Conservation (phyloP, 352 stramenopile species). For the Phytophthora crassamura region DNA sequence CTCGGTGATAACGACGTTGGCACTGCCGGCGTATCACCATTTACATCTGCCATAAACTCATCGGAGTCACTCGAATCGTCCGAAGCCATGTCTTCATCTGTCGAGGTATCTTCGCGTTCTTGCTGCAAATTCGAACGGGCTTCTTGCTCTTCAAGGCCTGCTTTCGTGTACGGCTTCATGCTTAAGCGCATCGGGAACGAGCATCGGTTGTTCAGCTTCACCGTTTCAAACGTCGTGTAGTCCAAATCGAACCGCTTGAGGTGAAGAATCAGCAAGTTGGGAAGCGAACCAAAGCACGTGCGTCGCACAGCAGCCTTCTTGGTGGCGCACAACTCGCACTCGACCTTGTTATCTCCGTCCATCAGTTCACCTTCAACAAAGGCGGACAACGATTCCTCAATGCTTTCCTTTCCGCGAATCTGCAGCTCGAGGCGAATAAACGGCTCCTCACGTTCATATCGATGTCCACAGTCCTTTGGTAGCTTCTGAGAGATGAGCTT, state of each 20-base stretch:
- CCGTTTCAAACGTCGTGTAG: conserved; percentile 99
- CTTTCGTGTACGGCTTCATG: conserved; percentile 98
- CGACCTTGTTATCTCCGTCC: conserved; percentile 99
- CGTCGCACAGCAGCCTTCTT: conserved; percentile 97
- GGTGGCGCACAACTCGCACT: conserved; percentile 97
- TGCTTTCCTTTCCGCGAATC: conserved; percentile 98
- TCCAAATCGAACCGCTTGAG: conserved; percentile 99
- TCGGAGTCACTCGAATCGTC: conserved; percentile 61
- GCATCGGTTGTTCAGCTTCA: conserved; percentile 99
- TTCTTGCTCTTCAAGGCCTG: conserved; percentile 95
- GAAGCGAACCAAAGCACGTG: conserved; percentile 95
- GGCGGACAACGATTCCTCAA: conserved; percentile 96
- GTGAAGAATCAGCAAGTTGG: conserved; percentile 98
- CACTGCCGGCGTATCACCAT: conserved; percentile 37
- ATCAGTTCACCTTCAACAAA: conserved; percentile 99
- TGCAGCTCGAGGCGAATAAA: conserved; percentile 98
- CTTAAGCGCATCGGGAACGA: conserved; percentile 98
- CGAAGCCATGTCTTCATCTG: conserved; percentile 62
- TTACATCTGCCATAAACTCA: conserved; percentile 68
- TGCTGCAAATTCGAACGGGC: conserved; percentile 42
- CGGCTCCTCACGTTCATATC: conserved; percentile 96
- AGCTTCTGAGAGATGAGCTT: conserved; percentile 92
- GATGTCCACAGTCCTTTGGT: conserved; percentile 88
- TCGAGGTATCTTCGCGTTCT: conserved; percentile 46
- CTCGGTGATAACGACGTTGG: conserved; percentile 19